Base-by-base conservation (phyloP, 306 rosid species). In the Ziziphus jujuba region DNA sequence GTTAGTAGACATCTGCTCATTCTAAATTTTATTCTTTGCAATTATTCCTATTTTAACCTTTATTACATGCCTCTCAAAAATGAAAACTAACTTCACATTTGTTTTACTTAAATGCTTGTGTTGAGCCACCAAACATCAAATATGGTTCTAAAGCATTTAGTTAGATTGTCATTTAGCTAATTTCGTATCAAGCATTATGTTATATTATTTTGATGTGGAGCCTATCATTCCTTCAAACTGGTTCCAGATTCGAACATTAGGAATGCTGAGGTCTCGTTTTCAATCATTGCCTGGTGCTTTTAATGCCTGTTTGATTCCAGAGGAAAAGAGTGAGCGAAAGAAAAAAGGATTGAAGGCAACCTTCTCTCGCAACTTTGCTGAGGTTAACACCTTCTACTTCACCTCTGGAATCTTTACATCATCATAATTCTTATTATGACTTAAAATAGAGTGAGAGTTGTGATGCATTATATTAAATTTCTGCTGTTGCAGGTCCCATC, bases 201-300 rank as follows among this genome's bases (percentile, higher is more conserved):
- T 28, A 28, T 40, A 10, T 40, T 40, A 2, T 40, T 11, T 40
- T 12, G 1, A 40, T 40, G 45, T 9, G 33, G 31, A 12, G 23
- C 53, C 59, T n/a, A 56, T 50, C 16, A 43, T 76, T 74, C 36
- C 53, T 59, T 77, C 14, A 53, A 71, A 58, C 66, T 74, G 77
- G 57, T 79, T 75, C 68, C 85, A 93, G 98, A 93, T 93, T 75
- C 90, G 98, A 66, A 93, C 98, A 6, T 75, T 93, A 51, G 98
- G 98, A 83, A 93, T 93, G 98, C 96, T 93, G 28, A 82, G 98
- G 69, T 93, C 97, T 70, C 97, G 97, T 45, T 93, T 93, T 72
- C 74, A 84, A 66, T 83, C 97, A 10, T 50, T 93, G 65, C 98
- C 98, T 63, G 95, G 90, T 80, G 97, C 91, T 59, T 90, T 93